A percentile compares a stretch with the other conserved stretches of the same genome.
Conservation (phyloP, 2,329 filamentous ascomycete species). For the Aschersonia sp. region DNA sequence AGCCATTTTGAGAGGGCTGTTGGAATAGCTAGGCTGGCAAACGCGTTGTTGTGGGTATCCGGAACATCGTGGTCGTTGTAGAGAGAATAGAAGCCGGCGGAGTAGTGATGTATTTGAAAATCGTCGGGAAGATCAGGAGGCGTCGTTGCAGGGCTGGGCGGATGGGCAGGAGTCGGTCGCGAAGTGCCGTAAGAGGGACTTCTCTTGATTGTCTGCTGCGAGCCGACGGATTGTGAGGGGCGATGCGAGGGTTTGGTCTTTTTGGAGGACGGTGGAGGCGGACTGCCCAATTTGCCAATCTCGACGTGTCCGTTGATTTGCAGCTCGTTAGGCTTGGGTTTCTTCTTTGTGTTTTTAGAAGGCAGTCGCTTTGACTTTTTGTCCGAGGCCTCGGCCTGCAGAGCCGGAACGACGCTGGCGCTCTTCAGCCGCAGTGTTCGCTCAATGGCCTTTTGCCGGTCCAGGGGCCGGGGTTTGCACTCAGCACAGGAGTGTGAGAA, state of each 20-base stretch:
- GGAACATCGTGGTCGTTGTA: constrained; percentile 50
- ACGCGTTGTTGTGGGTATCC: constrained; percentile 59
- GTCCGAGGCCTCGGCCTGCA: constrained; percentile 33
- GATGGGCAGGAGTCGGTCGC: constrained; percentile 41
- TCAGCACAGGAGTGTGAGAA: constrained; percentile 80
- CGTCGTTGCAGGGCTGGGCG: constrained; percentile 64
- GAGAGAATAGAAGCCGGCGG: constrained; percentile 59
- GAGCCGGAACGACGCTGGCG: constrained; percentile 17
- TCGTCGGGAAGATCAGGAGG: constrained; percentile 52
- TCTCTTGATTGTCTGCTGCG: constrained; percentile 45
- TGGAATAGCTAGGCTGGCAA: constrained; percentile 60
- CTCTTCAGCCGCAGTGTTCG: constrained; percentile 47
- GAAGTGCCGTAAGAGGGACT: constrained; percentile 54
- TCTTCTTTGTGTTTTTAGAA: constrained; percentile 80
- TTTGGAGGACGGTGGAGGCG: constrained; percentile 49
- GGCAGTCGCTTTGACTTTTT: constrained; percentile 62
- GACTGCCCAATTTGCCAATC: constrained; percentile 29
- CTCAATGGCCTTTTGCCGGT: constrained; percentile 61
- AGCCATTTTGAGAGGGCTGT: constrained; percentile 69
- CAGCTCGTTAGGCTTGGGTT: constrained; percentile 55
- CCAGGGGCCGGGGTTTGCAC: constrained; percentile 66
- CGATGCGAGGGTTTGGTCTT: constrained; percentile 74
- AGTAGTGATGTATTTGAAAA: constrained; percentile 54
- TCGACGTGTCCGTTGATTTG: constrained; percentile 45
- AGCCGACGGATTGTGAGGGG: constrained; percentile 59